phyloP scores from a whole-genome alignment of 768 basidiomycete genomes.

The Phaeotremella fagi region DNA sequence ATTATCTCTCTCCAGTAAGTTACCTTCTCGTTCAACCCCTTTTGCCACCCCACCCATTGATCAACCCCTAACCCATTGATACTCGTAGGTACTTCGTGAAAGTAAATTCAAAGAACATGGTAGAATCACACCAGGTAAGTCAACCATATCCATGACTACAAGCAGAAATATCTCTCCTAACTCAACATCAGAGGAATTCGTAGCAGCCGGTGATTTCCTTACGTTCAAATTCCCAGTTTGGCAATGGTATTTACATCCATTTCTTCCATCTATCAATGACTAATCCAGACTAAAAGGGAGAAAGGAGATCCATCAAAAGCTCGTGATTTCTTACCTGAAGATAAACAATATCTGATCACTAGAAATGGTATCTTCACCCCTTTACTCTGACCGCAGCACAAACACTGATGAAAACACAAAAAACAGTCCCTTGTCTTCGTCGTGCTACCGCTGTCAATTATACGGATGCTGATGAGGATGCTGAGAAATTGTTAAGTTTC shows the following conservation, averaged over 20 bases:
- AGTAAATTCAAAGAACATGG: conserved; percentile 99
- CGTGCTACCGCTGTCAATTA: conserved; percentile 87
- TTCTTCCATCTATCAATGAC: not conserved
- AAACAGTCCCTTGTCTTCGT: conserved; percentile 81
- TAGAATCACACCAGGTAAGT: conserved; percentile 79
- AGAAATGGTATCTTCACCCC: conserved; percentile 61
- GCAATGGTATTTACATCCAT: conserved; percentile 64
- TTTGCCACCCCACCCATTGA: conserved; percentile 17
- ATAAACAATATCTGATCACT: conserved; percentile 95
- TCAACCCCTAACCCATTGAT: no score
- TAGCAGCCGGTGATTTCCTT: conserved; percentile 94
- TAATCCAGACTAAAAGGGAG: conserved; percentile 60
- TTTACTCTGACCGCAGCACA: no score
- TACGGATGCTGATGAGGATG: conserved; percentile 94
- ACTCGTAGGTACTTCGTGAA: conserved; percentile 81
- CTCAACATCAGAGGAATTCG: conserved; percentile 80
- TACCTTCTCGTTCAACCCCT: no score
- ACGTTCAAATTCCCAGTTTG: conserved; percentile 98
- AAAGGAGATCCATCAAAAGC: conserved; percentile 78
- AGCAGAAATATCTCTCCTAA: conserved; percentile 22
- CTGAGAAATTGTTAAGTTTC: conserved; percentile 83
- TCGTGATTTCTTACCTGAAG: conserved; percentile 85
- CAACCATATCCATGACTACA: conserved; percentile 2
- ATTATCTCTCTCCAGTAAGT: conserved; percentile 65
- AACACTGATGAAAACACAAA: no score